A percentile compares a stretch with the other conserved stretches of the same genome.
Conservation (phyloP, 2,329 filamentous ascomycete species). For the Scedosporium minutisporum region DNA sequence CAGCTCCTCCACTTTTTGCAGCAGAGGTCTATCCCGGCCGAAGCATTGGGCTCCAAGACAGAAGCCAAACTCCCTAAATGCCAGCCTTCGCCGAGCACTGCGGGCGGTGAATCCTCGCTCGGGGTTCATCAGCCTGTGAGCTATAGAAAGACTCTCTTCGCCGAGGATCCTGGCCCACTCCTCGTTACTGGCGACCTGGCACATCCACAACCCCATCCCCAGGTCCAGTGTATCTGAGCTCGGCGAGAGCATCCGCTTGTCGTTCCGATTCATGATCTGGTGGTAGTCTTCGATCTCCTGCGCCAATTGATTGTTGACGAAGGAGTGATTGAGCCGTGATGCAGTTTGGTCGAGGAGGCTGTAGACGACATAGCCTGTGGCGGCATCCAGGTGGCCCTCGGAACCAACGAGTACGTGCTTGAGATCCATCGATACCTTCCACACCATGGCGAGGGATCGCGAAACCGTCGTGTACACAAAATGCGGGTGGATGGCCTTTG, state of each 20-base stretch:
- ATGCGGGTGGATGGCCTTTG: slow-evolving; percentile 39
- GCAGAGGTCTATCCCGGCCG: slow-evolving; percentile 21
- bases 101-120: slow-evolving; percentile 14
- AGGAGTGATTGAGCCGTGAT: slow-evolving; percentile 11
- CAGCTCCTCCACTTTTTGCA: slow-evolving; percentile 16
- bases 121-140: slow-evolving; percentile 14
- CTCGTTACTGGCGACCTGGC: slow-evolving; percentile 39
- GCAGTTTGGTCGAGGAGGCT: slow-evolving; percentile 35
- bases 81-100: slow-evolving; percentile 24
- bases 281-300: slow-evolving; percentile 44
- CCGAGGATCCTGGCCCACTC: slow-evolving; percentile 34
- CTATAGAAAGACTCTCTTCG: slow-evolving; percentile 17
- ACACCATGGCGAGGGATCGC: slow-evolving; percentile 31
- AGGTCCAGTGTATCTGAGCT: slow-evolving; percentile 44
- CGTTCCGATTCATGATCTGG: slow-evolving; percentile 30
- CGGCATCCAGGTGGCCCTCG: slow-evolving; percentile 46
- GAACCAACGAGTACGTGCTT: slow-evolving; percentile 33
- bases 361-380: slow-evolving; percentile 43
- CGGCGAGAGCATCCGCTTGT: slow-evolving; percentile 29
- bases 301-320: slow-evolving; percentile 23
- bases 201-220: slow-evolving; percentile 50
- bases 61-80: slow-evolving; percentile 46
- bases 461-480: slow-evolving; percentile 29
- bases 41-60: slow-evolving; percentile 36
- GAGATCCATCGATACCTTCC: slow-evolving; percentile 46